Base-by-base conservation (phyloP, 352 stramenopile genomes). In the Thalassiosira allenii region DNA sequence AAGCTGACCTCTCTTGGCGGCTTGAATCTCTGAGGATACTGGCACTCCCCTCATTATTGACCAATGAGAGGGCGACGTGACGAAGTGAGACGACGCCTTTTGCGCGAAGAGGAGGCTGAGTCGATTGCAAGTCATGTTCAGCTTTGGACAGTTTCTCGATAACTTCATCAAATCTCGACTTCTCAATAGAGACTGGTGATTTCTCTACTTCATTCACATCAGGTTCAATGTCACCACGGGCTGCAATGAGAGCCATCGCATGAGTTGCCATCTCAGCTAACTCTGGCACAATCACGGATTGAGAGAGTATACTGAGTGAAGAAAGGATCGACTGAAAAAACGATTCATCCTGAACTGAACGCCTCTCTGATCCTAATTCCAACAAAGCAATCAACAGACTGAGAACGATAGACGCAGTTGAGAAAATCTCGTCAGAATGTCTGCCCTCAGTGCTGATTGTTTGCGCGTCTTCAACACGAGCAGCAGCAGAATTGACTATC, bases 231-330 rank as follows among this genome's bases (percentile, higher is more conserved):
- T 59, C 74, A 67, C 63, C 56, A 34, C 81, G 68, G 5, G 84
- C 65, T n/a, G 72, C 81, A 51, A 94, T 87, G 3, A 94, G 68
- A 58, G 84, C 78, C 64, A 91, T 80, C 17, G 86, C 88, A 70
- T 94, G 87, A 30, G 79, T 90, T 41, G 90, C 79, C 81, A 93
- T 91, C 59, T 94, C 90, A 49, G 81, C 85, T 25, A 93, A 70
- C 43, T 89, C 82, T 44, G 87, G 57, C 22, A 75, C 5, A 22
- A 62, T n/a, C 20, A 29, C 47, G 14, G 57, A 47, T 12, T 56
- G 29, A 34, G 64, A 62, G 1, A 93, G 64, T 12, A 58, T 56
- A 44, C 63, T 30, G 17, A 94, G 72, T 49, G 57, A 70, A 52
- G 81, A 78, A 27, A 90, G 22, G 14, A 91, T 81, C 5, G 74